phyloP scores from a whole-genome alignment of 176 grass and related monocot genomes.

The Coix lacrymajobi region DNA sequence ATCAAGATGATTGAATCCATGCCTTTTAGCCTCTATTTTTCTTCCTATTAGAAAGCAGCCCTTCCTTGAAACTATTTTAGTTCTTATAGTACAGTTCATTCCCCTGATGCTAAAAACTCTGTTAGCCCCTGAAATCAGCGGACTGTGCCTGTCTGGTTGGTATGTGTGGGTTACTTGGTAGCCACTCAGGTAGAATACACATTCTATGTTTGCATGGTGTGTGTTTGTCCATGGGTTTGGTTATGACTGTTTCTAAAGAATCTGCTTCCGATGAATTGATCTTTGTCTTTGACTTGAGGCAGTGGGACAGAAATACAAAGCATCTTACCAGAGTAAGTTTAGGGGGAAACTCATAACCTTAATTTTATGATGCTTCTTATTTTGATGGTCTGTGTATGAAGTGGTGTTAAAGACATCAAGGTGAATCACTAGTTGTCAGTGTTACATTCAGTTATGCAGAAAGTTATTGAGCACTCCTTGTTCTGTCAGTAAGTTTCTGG shows the following conservation, averaged over 20 bases:
- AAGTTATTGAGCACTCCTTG: not conserved
- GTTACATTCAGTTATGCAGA: not conserved
- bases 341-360: not conserved
- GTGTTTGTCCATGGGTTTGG: not conserved
- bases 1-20: slow-evolving; percentile 2
- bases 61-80: not conserved
- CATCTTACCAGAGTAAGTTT: not conserved
- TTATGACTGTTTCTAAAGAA: not conserved
- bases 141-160: not conserved
- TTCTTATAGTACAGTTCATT: not conserved
- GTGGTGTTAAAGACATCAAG: not conserved
- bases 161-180: not conserved
- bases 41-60: not conserved
- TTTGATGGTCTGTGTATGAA: slow-evolving; percentile 3
- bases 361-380: not conserved
- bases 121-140: not conserved
- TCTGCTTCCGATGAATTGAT: not conserved
- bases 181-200: not conserved
- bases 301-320: not conserved
- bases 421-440: not conserved
- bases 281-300: not conserved
- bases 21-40: not conserved
- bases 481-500: not conserved
- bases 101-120: slow-evolving; percentile 2
- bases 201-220: not conserved